Base-by-base conservation (phyloP, 2,329 filamentous ascomycete genomes). In the Penicillium thymicola region DNA sequence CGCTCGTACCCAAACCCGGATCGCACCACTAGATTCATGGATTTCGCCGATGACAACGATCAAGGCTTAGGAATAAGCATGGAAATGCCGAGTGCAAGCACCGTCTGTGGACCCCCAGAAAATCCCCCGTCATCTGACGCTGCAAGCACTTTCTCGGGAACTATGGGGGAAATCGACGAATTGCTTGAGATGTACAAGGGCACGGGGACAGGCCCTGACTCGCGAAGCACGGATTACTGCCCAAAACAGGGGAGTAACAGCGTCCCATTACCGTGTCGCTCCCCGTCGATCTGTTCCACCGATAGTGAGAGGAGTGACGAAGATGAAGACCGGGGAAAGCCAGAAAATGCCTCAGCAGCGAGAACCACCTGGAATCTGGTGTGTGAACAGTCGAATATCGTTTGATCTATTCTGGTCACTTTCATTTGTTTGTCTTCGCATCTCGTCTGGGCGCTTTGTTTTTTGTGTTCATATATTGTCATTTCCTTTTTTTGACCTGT, bases 331-430 rank as follows among this genome's bases (percentile, higher is more conserved):
- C 32, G 34, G 37, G 18, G 50, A 53, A 28, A 25, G 27, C 6
- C 14, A 27, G 38, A 37, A 6, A 40, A n/a, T 18, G 2, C 23
- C 34, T n/a, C 45, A 6, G 40, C 27, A 7, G 54, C 44, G 16
- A 44, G 40, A 36, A 64, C 62, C 4, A 59, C 59, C 5, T 65
- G 63, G 63, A 55, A 46, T 51, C 23, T 65, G 44, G 5, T 65
- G 10, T 61, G 54, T 53, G 51, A 57, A 14, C 41, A 57, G 37
- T 52, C 21, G 13, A 48, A 58, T 40, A 37, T 46, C 40, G 50
- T 50, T n/a, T 60, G 55, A 59, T 28, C 14, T 40, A 16, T 40
- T 13, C n/a, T 44, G 13, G 9, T 16, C 18, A 23, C 11, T 45
- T 25, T 43, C 28, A 16, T 52, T 41, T 30, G 16, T 16, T 37